These are phyloP conservation scores for Chalciporus piperatus DNA, from an alignment of 768 basidiomycete genomes.

Conservation along the genomic window DNA sequence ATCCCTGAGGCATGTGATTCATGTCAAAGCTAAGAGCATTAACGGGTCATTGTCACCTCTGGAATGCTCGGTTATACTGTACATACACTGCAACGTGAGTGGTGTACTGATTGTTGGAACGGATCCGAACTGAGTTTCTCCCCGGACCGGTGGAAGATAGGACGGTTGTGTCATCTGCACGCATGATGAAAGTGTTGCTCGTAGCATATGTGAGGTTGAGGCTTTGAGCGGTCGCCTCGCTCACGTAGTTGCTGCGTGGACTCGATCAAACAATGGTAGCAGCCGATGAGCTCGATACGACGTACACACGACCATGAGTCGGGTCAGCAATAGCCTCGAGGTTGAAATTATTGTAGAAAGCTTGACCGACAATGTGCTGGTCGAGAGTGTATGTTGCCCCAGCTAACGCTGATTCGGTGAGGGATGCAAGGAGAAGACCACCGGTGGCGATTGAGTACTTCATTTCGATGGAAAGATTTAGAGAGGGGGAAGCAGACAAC, in stretches of 20 bases:
- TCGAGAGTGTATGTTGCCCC: constrained; percentile 26
- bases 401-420: constrained; percentile 15
- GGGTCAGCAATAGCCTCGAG: constrained; percentile 36
- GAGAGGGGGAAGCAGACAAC: not conserved
- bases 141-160: constrained; percentile 29
- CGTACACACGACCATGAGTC: constrained; percentile 38
- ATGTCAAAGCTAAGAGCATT: constrained; percentile 29
- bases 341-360: constrained; percentile 31
- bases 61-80: not conserved
- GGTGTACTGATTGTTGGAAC: constrained; percentile 28
- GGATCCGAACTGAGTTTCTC: constrained; percentile 37
- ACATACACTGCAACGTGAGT: constrained; percentile 34
- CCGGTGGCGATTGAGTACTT: constrained; percentile 2
- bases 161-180: constrained; percentile 34
- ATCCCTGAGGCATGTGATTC: constrained; percentile 37
- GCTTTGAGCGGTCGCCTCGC: constrained; percentile 24
- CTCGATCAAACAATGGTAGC: not conserved
- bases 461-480: constrained; percentile 9
- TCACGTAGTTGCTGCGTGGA: constrained; percentile 33
- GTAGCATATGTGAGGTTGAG: constrained; percentile 29
- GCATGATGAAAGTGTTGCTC: constrained; percentile 32
- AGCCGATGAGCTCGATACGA: not conserved
- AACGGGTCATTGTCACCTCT: not conserved
- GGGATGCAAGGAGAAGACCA: constrained; percentile 10
- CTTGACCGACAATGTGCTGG: constrained; percentile 28